Base-by-base conservation (phyloP, 768 basidiomycete genomes). In the Mycena kentingensis region DNA sequence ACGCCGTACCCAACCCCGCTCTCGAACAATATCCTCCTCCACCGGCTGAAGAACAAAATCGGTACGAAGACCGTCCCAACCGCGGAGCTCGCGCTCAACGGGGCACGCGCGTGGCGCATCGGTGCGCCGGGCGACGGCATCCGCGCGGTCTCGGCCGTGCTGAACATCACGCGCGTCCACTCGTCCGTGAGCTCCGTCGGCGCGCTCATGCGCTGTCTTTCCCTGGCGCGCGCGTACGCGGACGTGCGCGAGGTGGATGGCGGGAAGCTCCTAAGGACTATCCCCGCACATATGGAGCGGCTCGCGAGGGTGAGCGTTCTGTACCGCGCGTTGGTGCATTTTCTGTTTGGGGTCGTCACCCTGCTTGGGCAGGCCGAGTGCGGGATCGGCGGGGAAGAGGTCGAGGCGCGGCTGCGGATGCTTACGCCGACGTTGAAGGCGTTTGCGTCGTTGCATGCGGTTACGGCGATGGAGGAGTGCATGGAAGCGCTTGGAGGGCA, bases 21-120 rank as follows among this genome's bases (percentile, higher is more conserved):
- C 67, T 71, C 35, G 63, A 90, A 91, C 67, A 81, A 82, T 21
- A 81, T 92, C 48, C 72, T 75, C 57, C 68, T 87, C 2, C 89
- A 92, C 66, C 77, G 88, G 13, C 75, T 90, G 39, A 92, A 92
- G 71, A 78, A 87, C 65, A 91, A 91, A 68, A 74, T 90, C 27
- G 88, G 90, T 3, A 91, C 90, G 1, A 80, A 84, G 50, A 73
- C 80, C 19, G 69, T 91, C 18, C 89, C 88, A 1, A 91, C 89
- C 3, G 88, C 88, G 0, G 88, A 91, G 66, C 78, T 90, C 36
- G 79, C 78, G 16, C 71, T 91, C 16, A 72, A 81, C 49, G 74
- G 73, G 28, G 68, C 86, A 0, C 76, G 81, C 46, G 89, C 74
- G 0, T 86, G 85, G 65, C 81, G 85, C 37, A 69, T 91, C 37